Percentiles rank a stretch among this genome's conserved stretches.
These are phyloP conservation scores for Blastocystis sp. DNA, from an alignment of 352 stramenopile genomes.

Conservation along the genomic window DNA sequence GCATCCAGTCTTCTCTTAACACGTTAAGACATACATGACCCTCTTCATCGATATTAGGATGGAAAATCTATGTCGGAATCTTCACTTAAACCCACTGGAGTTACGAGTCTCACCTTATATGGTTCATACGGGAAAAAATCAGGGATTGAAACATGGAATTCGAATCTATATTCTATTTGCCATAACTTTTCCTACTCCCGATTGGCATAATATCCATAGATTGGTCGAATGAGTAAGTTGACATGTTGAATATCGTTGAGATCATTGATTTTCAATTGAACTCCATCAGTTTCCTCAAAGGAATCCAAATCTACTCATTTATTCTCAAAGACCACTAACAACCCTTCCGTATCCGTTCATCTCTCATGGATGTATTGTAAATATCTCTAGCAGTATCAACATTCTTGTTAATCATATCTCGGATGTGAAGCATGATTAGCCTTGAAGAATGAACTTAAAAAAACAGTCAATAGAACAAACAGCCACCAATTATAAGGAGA, in stretches of 20 bases:
- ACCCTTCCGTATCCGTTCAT: slow-evolving; percentile 5
- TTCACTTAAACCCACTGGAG: neutral
- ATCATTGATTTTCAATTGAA: neutral
- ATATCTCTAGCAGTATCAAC: slow-evolving; percentile 27
- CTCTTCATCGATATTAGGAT: slow-evolving; percentile 72
- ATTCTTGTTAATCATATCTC: neutral
- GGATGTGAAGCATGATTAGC: neutral
- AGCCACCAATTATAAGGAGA: no score
- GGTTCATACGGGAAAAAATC: slow-evolving; percentile 5
- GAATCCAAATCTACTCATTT: neutral
- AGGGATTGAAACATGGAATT: neutral
- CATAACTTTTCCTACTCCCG: neutral
- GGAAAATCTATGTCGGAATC: slow-evolving; percentile 66
- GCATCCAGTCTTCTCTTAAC: slow-evolving; percentile 72
- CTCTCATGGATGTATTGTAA: neutral
- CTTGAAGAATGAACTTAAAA: no score
- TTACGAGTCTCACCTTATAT: neutral
- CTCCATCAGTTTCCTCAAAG: neutral
- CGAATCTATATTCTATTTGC: neutral
- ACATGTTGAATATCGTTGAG: neutral
- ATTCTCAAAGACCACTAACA: neutral
- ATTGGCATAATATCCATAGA: neutral
- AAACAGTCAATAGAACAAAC: no score
- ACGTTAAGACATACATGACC: slow-evolving; percentile 71
- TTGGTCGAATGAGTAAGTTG: neutral